Evolutionary conservation across 345 rosid species (phyloP).

Genomic region (Garcia nutans): DNA sequence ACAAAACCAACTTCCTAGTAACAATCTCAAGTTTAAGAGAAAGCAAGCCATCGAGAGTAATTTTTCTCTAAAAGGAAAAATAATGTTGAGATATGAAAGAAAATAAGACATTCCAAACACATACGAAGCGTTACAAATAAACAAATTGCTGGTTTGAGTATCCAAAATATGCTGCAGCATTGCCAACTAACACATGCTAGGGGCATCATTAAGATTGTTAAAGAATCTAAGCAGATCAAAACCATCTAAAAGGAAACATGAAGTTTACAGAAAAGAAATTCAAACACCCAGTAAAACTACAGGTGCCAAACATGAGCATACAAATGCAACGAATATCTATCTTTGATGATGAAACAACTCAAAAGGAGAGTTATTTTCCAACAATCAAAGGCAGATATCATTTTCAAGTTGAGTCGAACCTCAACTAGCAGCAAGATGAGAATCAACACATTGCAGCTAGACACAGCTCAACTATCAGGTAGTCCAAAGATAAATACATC

Average conservation of each 20-base stretch:
- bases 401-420: not conserved
- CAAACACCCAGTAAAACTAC: no score
- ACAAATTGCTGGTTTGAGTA: not conserved
- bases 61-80: not conserved
- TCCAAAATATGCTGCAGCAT: not conserved
- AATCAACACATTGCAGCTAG: constrained; percentile 4
- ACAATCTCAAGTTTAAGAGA: not conserved
- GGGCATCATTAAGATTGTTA: not conserved
- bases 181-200: not conserved
- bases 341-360: not conserved
- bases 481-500: not conserved
- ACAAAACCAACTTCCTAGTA: not conserved
- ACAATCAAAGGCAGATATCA: not conserved
- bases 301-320: not conserved
- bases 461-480: not conserved
- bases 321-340: not conserved
- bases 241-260: no score
- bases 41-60: not conserved
- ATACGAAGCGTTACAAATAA: not conserved
- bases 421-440: not conserved
- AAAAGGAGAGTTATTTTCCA: not conserved
- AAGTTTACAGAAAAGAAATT: no score
- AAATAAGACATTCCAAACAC: not conserved
- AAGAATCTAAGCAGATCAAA: not conserved
- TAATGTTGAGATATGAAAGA: not conserved